Conservation (phyloP, 2,329 filamentous ascomycete species). For the Epichloe aotearoae region DNA sequence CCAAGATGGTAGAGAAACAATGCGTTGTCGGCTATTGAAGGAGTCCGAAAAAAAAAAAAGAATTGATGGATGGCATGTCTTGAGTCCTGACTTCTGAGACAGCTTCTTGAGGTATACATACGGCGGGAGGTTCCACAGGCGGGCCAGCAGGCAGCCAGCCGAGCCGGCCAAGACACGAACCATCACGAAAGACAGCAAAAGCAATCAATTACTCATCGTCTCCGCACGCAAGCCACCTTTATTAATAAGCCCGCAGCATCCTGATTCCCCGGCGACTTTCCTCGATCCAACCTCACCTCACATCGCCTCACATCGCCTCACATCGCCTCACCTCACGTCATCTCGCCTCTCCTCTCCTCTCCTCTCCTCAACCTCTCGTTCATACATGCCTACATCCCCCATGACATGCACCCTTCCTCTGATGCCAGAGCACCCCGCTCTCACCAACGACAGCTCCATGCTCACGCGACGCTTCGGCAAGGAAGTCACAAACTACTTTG, state of each 20-base stretch:
- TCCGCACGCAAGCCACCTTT: neutral
- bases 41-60: too few relatives aligned
- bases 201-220: neutral
- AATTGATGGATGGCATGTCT: too few relatives aligned
- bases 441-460: slow-evolving; percentile 46
- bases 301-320: too few relatives aligned
- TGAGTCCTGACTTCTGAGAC: too few relatives aligned
- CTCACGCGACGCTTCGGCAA: slow-evolving; percentile 65
- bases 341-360: too few relatives aligned
- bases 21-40: too few relatives aligned
- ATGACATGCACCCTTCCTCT: slow-evolving; percentile 19
- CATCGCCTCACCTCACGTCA: too few relatives aligned
- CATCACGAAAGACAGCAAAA: neutral
- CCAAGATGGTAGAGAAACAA: too few relatives aligned
- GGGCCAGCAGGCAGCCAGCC: neutral
- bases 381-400: too few relatives aligned
- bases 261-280: neutral
- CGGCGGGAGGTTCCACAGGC: too few relatives aligned
- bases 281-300: too few relatives aligned
- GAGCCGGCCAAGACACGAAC: neutral
- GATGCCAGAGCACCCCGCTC: slow-evolving; percentile 30
- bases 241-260: neutral
- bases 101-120: too few relatives aligned
- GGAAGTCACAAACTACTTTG: slow-evolving; percentile 75
- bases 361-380: neutral